Percentiles rank a stretch among this genome's conserved stretches.
Evolutionary conservation across 805 yeast species (phyloP).

Genomic region (Ogataea kodamae): DNA sequence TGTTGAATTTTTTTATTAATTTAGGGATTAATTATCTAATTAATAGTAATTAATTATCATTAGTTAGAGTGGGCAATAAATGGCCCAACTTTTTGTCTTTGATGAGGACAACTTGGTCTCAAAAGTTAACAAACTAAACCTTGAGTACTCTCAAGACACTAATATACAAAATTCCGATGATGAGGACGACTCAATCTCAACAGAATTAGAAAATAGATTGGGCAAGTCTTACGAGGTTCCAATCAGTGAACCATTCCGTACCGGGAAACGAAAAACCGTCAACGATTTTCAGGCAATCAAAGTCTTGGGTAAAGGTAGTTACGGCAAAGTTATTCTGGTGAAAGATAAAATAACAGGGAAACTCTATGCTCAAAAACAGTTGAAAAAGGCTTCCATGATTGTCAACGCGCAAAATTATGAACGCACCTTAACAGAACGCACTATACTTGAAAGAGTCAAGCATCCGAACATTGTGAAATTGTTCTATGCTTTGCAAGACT

Average conservation of each 20-base stretch:
- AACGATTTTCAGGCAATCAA: slow-evolving; percentile 71
- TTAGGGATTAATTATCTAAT: slow-evolving; percentile 12
- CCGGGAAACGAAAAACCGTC: slow-evolving; percentile 24
- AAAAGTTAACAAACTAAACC: slow-evolving; percentile 3
- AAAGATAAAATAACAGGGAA: slow-evolving; percentile 58
- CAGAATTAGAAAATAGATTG: slow-evolving; percentile 7
- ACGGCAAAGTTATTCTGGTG: slow-evolving; percentile 81
- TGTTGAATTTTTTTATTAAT: slow-evolving; percentile 12
- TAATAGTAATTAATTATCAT: slow-evolving; percentile 2
- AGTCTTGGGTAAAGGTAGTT: slow-evolving; percentile 84
- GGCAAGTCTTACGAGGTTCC: slow-evolving; percentile 35
- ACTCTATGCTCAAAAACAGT: slow-evolving; percentile 81
- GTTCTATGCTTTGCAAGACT: slow-evolving; percentile 81
- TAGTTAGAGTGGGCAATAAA: slow-evolving; percentile 9
- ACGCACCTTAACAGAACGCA: slow-evolving; percentile 75
- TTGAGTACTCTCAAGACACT: too few relatives aligned
- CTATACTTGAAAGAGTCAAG: slow-evolving; percentile 64
- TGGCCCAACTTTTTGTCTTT: slow-evolving; percentile 28
- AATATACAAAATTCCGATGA: slow-evolving; percentile 6
- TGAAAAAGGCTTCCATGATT: slow-evolving; percentile 75
- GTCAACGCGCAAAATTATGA: slow-evolving; percentile 57
- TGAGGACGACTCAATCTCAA: slow-evolving; percentile 1
- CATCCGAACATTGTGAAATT: slow-evolving; percentile 82
- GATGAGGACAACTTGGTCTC: slow-evolving; percentile 28
- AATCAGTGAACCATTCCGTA: slow-evolving; percentile 15